These are phyloP conservation scores for Scheffersomyces insectosa DNA, from an alignment of 1,139 yeast species.

Conservation along the genomic window DNA sequence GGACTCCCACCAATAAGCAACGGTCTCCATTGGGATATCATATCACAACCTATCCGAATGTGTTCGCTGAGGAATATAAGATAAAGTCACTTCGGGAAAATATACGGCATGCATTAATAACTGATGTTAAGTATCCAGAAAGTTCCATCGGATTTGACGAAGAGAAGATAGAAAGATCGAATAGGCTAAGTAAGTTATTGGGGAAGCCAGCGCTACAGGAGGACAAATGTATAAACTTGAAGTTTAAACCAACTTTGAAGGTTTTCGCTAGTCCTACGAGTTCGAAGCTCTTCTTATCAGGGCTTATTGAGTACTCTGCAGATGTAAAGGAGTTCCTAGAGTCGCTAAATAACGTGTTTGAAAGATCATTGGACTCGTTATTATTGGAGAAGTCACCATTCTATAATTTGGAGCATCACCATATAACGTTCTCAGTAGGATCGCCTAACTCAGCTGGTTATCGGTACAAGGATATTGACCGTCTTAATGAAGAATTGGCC, in stretches of 20 bases:
- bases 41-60: slow-evolving; percentile 17
- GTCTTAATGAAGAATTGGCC: slow-evolving; percentile 3
- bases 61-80: slow-evolving; percentile 11
- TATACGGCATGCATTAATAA: background rate
- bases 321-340: slow-evolving; percentile 4
- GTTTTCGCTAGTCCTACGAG: slow-evolving; percentile 4
- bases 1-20: slow-evolving; percentile 9
- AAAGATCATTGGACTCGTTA: slow-evolving; percentile 7
- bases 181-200: slow-evolving; percentile 4
- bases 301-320: slow-evolving; percentile 5
- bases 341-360: slow-evolving; percentile 6
- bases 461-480: slow-evolving; percentile 1
- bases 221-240: slow-evolving; percentile 6
- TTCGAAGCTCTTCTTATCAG: slow-evolving; percentile 11
- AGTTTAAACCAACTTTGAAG: slow-evolving; percentile 7
- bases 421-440: slow-evolving; percentile 11
- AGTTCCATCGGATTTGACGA: slow-evolving; percentile 6
- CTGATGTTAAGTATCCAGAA: background rate
- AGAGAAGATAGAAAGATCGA: slow-evolving; percentile 4
- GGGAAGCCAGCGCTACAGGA: slow-evolving; percentile 5
- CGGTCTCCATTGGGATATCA: slow-evolving; percentile 12
- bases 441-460: slow-evolving; percentile 2
- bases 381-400: background rate
- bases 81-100: slow-evolving; percentile 1
- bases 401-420: slow-evolving; percentile 4